phyloP scores from a whole-genome alignment of 768 basidiomycete genomes.

The Termitomyces sp. region DNA sequence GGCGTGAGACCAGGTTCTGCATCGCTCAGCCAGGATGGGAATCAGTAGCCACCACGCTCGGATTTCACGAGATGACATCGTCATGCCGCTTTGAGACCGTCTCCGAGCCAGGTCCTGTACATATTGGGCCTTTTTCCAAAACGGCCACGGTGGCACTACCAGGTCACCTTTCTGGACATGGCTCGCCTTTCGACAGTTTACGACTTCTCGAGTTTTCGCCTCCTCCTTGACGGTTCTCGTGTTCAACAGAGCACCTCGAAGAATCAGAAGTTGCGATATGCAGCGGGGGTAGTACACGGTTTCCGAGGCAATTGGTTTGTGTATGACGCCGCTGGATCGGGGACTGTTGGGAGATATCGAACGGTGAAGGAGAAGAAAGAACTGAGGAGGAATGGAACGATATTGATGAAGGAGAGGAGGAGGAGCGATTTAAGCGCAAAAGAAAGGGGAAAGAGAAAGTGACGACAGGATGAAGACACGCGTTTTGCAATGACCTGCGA shows the following conservation, averaged over 20 bases:
- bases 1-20: slow-evolving; percentile 49
- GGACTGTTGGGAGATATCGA: slow-evolving; percentile 33
- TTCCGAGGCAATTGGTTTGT: slow-evolving; percentile 64
- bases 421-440: slow-evolving; percentile 1
- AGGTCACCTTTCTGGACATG: slow-evolving; percentile 5
- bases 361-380: slow-evolving; percentile 17
- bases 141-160: neutral
- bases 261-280: slow-evolving; percentile 32
- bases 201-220: slow-evolving; percentile 60
- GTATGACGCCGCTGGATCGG: slow-evolving; percentile 56
- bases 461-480: slow-evolving; percentile 11
- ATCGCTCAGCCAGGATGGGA: slow-evolving; percentile 49
- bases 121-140: neutral
- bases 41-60: slow-evolving; percentile 49
- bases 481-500: slow-evolving; percentile 17
- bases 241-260: slow-evolving; percentile 38
- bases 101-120: neutral
- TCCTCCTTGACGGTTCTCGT: slow-evolving; percentile 63
- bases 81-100: neutral
- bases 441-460: slow-evolving; percentile 10
- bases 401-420: slow-evolving; percentile 15
- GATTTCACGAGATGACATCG: slow-evolving; percentile 22
- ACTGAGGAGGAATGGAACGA: slow-evolving; percentile 12
- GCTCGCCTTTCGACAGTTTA: slow-evolving; percentile 54
- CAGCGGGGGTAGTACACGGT: slow-evolving; percentile 37